These are phyloP conservation scores for Saccharomyces jurei DNA, from an alignment of 805 yeast species.

Conservation along the genomic window DNA sequence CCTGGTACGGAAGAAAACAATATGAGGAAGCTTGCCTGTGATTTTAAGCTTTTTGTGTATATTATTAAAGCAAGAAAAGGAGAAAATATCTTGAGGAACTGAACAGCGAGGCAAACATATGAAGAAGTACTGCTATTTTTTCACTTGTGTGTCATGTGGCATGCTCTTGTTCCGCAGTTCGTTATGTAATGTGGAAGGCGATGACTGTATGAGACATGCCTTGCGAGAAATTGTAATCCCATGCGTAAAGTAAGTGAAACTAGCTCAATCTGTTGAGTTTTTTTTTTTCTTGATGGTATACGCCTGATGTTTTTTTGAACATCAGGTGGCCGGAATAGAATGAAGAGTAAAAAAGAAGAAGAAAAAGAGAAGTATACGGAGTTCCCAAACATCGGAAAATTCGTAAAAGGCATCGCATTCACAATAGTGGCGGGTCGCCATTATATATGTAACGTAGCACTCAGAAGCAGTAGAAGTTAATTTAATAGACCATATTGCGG, in stretches of 20 bases:
- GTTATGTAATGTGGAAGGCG: background rate
- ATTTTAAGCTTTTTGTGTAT: background rate
- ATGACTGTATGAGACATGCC: background rate
- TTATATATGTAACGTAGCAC: too few relatives aligned
- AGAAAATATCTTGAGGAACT: background rate
- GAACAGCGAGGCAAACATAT: background rate
- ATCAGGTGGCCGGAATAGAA: background rate
- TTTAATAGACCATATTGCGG: too few relatives aligned
- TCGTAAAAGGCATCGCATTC: background rate
- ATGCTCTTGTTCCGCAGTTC: background rate
- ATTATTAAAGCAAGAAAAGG: background rate
- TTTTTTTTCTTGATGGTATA: background rate
- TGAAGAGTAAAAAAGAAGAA: background rate
- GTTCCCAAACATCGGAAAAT: background rate
- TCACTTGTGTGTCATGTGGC: background rate
- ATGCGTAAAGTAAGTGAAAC: background rate
- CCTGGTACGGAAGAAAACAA: background rate
- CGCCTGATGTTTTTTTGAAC: background rate
- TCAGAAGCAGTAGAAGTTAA: too few relatives aligned
- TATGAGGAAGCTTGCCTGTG: background rate
- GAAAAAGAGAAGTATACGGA: background rate
- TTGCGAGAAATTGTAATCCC: background rate
- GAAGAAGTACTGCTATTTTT: background rate
- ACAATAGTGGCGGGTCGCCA: background rate
- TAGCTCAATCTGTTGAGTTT: background rate